Evolutionary conservation across 2,329 filamentous ascomycete genomes (phyloP).

Genomic region (Fusarium miscanthi): DNA sequence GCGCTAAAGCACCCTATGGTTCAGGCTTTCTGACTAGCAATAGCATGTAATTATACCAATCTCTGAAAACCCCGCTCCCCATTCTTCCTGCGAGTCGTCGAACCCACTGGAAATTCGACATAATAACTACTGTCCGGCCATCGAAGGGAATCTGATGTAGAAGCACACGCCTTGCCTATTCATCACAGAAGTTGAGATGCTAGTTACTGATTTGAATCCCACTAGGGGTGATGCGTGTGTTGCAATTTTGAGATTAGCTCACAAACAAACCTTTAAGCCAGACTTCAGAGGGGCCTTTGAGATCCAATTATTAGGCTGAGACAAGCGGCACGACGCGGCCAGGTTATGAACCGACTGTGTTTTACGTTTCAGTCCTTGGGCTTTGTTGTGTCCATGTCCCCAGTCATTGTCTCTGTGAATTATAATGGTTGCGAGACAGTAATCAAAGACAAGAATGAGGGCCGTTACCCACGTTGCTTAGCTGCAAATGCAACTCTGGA

Average conservation of each 20-base stretch:
- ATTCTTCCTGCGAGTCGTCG: slow-evolving; percentile 16
- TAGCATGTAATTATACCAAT: slow-evolving; percentile 24
- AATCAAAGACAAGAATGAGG: slow-evolving; percentile 34
- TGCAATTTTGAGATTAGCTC: slow-evolving; percentile 32
- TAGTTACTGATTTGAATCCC: slow-evolving; percentile 14
- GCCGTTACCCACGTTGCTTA: slow-evolving; percentile 31
- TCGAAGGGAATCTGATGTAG: background rate
- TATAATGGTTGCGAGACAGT: slow-evolving; percentile 28
- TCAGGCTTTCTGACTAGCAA: slow-evolving; percentile 34
- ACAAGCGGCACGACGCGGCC: slow-evolving; percentile 41
- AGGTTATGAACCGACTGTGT: slow-evolving; percentile 38
- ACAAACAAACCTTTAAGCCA: slow-evolving; percentile 36
- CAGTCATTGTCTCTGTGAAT: slow-evolving; percentile 20
- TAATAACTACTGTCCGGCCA: background rate
- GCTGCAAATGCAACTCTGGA: slow-evolving; percentile 33
- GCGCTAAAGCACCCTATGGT: slow-evolving; percentile 40
- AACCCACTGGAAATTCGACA: slow-evolving; percentile 16
- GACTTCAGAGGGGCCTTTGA: slow-evolving; percentile 31
- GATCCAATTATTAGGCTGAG: slow-evolving; percentile 44
- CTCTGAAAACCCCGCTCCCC: slow-evolving; percentile 36
- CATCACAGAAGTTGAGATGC: slow-evolving; percentile 6
- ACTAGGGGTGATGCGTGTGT: slow-evolving; percentile 11
- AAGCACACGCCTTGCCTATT: background rate
- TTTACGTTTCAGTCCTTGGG: slow-evolving; percentile 37
- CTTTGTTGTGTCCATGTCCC: slow-evolving; percentile 16